These are phyloP conservation scores for Gossypium ekmanianum DNA, from an alignment of 345 rosid species.

Conservation along the genomic window DNA sequence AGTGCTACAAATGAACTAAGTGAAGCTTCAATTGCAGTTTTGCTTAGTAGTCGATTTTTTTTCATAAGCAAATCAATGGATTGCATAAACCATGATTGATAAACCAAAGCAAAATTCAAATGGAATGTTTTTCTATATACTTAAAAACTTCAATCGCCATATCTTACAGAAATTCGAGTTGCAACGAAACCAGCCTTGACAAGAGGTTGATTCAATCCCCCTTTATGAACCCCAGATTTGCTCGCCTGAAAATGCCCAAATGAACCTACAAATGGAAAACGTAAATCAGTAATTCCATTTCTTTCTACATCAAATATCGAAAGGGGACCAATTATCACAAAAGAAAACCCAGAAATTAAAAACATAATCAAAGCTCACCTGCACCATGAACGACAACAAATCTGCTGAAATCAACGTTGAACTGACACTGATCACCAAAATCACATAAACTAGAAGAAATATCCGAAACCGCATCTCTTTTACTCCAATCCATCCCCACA, in stretches of 20 bases:
- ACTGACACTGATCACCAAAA: slow-evolving; percentile 36
- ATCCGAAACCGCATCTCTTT: slow-evolving; percentile 52
- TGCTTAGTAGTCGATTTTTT: not conserved
- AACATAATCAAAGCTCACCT: slow-evolving; percentile 40
- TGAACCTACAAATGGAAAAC: slow-evolving; percentile 49
- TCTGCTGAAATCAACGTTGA: slow-evolving; percentile 34
- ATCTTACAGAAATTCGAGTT: slow-evolving; percentile 81
- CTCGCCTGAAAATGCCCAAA: slow-evolving; percentile 99
- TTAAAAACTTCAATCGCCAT: not conserved
- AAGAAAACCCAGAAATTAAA: not conserved
- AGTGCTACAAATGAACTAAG: not conserved
- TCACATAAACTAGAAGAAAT: slow-evolving; percentile 39
- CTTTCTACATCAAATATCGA: not conserved
- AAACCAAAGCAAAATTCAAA: not conserved
- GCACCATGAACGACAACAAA: slow-evolving; percentile 92
- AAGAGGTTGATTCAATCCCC: slow-evolving; percentile 63
- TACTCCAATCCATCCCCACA: slow-evolving; percentile 91
- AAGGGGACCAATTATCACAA: not conserved
- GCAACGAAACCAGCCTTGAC: slow-evolving; percentile 95
- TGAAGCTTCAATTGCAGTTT: not conserved
- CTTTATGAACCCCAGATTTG: slow-evolving; percentile 88
- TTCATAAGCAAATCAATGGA: not conserved
- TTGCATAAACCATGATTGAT: not conserved
- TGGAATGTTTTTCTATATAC: too few relatives aligned
- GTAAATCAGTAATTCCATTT: not conserved